Percentiles rank a stretch among this genome's conserved stretches.
Conservation (phyloP, 2,329 filamentous ascomycete species). For the Penicillium occitanis region DNA sequence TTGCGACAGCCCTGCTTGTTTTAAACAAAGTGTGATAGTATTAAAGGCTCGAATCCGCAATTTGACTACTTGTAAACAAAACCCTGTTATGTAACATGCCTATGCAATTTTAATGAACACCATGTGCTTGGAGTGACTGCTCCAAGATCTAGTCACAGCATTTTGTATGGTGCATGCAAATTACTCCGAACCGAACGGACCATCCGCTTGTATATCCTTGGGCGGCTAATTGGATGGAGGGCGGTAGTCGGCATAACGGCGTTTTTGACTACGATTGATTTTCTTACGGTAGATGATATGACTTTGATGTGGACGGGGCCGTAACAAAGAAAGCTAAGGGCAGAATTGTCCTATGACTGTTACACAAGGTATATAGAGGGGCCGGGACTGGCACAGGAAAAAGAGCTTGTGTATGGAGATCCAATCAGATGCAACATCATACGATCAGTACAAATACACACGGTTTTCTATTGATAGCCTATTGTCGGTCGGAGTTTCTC, state of each 20-base stretch:
- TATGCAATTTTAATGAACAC: neutral
- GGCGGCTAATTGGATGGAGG: neutral
- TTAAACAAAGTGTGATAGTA: neutral
- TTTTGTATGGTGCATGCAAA: neutral
- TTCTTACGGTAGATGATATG: neutral
- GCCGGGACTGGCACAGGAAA: neutral
- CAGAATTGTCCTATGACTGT: neutral
- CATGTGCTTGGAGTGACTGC: neutral
- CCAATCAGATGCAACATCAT: neutral
- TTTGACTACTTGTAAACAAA: neutral
- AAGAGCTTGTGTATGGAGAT: neutral
- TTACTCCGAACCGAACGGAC: slow-evolving; percentile 16
- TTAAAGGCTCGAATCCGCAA: neutral
- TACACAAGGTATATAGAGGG: neutral
- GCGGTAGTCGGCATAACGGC: neutral
- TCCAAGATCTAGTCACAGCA: neutral
- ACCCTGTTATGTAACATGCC: neutral
- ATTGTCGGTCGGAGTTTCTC: slow-evolving; percentile 1
- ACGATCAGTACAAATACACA: neutral
- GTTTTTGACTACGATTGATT: no score
- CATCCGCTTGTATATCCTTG: neutral
- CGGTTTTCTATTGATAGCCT: neutral
- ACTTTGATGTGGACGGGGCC: neutral
- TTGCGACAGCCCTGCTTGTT: neutral
- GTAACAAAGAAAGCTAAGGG: neutral